Evolutionary conservation across 306 rosid genomes (phyloP).

Genomic region (Citrullus colocynthis): DNA sequence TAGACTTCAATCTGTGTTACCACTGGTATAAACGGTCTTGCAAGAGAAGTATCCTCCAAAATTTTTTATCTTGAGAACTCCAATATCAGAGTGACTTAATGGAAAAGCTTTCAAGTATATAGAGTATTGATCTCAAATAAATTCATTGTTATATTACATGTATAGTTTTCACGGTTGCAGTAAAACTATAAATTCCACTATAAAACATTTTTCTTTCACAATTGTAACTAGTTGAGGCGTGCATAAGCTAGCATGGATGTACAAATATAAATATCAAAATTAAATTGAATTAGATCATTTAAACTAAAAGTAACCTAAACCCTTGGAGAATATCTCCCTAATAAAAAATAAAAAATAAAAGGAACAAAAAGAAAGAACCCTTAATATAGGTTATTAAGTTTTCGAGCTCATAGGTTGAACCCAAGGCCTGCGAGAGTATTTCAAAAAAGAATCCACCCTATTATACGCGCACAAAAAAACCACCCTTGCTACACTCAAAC

Average conservation of each 20-base stretch:
- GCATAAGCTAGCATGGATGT: background rate
- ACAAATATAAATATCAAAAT: background rate
- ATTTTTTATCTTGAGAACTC: background rate
- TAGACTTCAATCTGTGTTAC: background rate
- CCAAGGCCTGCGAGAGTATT: background rate
- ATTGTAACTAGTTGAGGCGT: background rate
- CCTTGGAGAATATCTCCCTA: too few relatives aligned
- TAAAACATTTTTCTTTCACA: background rate
- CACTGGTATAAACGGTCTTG: background rate
- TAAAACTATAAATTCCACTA: background rate
- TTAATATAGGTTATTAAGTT: background rate
- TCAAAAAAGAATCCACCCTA: background rate
- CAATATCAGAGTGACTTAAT: background rate
- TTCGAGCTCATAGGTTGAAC: background rate
- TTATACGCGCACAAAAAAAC: background rate
- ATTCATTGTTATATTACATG: background rate
- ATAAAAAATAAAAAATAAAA: too few relatives aligned
- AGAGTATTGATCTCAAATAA: background rate
- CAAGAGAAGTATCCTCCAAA: background rate
- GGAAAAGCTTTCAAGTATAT: background rate
- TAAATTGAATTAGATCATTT: background rate
- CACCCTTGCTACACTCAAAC: background rate
- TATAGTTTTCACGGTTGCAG: background rate
- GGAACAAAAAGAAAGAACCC: too few relatives aligned
- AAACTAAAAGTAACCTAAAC: background rate